Conservation (phyloP, 257 asterid species). For the Solanum piurae region DNA sequence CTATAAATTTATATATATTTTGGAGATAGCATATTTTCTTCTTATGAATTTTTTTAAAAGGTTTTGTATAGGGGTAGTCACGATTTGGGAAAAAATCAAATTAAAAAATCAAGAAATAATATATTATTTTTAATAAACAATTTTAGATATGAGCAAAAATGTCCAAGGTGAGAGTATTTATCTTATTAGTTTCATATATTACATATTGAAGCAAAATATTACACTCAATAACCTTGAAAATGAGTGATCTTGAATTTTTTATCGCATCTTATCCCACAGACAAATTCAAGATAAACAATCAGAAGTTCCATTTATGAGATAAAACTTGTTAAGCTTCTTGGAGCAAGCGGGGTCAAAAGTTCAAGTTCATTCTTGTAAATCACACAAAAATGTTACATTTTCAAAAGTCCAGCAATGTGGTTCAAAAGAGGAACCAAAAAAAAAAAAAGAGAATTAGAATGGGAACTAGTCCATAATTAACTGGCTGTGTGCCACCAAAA, state of each 20-base stretch:
- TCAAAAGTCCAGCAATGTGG: not conserved
- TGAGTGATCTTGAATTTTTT: too few species aligned
- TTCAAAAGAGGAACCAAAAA: not conserved
- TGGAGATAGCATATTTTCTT: too few species aligned
- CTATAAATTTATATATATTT: too few species aligned
- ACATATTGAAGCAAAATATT: not conserved
- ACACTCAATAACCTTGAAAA: not conserved
- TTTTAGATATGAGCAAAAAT: too few species aligned
- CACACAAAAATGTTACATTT: not conserved
- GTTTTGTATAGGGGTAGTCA: too few species aligned
- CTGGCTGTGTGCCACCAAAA: not conserved
- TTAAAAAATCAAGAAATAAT: too few species aligned
- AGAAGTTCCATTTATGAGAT: not conserved
- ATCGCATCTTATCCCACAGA: not conserved
- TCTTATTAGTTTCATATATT: too few species aligned
- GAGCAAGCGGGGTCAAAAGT: not conserved
- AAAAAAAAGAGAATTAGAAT: not conserved
- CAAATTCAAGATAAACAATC: not conserved
- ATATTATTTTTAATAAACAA: too few species aligned
- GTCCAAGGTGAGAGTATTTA: too few species aligned
- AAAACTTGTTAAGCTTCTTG: not conserved
- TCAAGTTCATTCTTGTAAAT: not conserved
- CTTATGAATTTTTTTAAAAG: too few species aligned
- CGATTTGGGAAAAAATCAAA: too few species aligned
- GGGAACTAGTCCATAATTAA: not conserved